Evolutionary conservation across 2,329 filamentous ascomycete species (phyloP), one percentile per base, ranked within the genome.

Genomic region (Parastagonospora nodorum): DNA sequence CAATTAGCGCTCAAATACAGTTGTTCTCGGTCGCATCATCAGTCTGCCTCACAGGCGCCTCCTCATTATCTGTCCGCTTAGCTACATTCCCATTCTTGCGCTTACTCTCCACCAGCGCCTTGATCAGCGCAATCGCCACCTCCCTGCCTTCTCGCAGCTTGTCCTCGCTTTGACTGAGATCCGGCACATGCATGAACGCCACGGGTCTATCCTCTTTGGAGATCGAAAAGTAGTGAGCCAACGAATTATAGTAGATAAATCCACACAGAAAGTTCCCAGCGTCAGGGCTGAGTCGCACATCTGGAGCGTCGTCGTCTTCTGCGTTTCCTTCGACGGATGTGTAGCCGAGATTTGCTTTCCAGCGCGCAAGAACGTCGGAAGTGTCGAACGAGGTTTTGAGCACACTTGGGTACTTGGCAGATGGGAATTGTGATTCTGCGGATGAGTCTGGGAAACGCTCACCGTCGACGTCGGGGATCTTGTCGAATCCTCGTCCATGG

Each of bases 221-320:
- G 14, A 63, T 45, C 4, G 42, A 29, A 24, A 59, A 66, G 33
- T 63, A 73, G 32, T 68, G 63, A 30, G 68, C 69, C 8, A 74
- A 49, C 8, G 64, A 66, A 36, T 69, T 70, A 27, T 64, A 73
- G 53, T 74, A 73, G 5, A 70, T 70, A 44, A 74, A 73, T 0
- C 69, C 71, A 12, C 71, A 74, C 48, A 74, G 29, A 42, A 72
- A 73, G 28, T 73, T 73, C 2, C 71, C 69, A 1, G 71, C 66
- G 47, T 74, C 68, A 2, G 55, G 56, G 10, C 62, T 67, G 1
- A 63, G 44, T 1, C 68, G 55, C 5, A 73, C 66, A 53, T 72
- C 69, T 0, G 67, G 54, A 5, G 19, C 12, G 11, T 37, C 32
- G 3, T 55, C 45, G 9, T 30, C 38, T 5, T 7, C 30, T 2